phyloP scores from a whole-genome alignment of 225 moss, liverwort and hornwort species.

The Physcomitrium patens region DNA sequence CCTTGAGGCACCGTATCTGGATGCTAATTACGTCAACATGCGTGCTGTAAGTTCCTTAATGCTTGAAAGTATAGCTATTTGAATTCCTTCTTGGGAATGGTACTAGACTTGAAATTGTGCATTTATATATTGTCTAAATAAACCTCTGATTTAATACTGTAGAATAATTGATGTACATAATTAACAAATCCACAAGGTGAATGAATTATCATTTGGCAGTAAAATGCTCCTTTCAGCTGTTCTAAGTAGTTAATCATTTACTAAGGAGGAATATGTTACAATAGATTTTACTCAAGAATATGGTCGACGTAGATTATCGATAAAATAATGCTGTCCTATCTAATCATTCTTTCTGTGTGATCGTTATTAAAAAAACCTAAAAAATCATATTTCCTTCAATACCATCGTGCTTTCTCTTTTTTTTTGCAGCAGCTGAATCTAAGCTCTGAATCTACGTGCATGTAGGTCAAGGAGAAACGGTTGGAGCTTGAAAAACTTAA shows the following conservation, averaged over 20 bases:
- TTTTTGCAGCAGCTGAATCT: constrained; percentile 17
- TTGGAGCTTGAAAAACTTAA: constrained; percentile 95
- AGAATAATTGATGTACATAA: constrained; percentile 7
- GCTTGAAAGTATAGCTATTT: constrained; percentile 13
- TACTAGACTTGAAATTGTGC: constrained; percentile 8
- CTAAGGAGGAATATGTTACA: constrained; percentile 6
- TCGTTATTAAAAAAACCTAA: constrained; percentile 4
- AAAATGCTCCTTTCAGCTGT: not conserved
- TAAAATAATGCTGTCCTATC: constrained; percentile 2
- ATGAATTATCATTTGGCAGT: not conserved
- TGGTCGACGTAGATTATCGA: not conserved
- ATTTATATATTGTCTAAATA: not conserved
- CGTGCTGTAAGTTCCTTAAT: constrained; percentile 79
- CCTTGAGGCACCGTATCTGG: constrained; percentile 88
- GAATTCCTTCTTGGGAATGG: not conserved
- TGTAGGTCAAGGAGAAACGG: constrained; percentile 95
- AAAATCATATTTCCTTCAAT: constrained; percentile 10
- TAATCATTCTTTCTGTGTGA: constrained; percentile 16
- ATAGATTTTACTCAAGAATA: not conserved
- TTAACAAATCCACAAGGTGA: not conserved
- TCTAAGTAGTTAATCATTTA: not conserved
- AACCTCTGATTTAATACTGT: constrained; percentile 18
- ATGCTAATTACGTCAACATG: constrained; percentile 87
- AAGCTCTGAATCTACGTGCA: constrained; percentile 24
- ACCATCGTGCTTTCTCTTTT: constrained; percentile 11